Evolutionary conservation across 2,329 filamentous ascomycete species (phyloP).

Genomic region (Fusarium sterilihyphosum): DNA sequence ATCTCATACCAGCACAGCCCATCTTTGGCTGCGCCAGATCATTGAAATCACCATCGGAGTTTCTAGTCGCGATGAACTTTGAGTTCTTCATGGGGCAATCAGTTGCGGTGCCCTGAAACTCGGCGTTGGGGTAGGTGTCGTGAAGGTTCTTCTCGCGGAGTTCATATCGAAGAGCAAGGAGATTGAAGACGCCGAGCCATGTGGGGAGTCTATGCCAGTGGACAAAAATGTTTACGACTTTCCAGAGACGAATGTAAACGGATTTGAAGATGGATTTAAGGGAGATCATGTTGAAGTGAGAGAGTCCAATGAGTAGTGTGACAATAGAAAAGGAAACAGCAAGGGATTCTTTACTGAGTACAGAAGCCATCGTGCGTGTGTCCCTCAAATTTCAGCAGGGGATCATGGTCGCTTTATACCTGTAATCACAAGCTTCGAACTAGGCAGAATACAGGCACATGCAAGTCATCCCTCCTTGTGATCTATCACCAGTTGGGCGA

Average conservation of each 20-base stretch:
- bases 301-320: neutral
- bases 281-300: neutral
- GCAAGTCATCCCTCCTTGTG: neutral
- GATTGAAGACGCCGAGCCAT: slow-evolving; percentile 22
- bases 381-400: neutral
- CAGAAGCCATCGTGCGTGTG: neutral
- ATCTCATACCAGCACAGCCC: slow-evolving; percentile 20
- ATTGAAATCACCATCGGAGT: slow-evolving; percentile 17
- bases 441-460: neutral
- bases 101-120: neutral
- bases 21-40: slow-evolving; percentile 18
- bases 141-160: slow-evolving; percentile 21
- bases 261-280: neutral
- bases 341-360: neutral
- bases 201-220: slow-evolving; percentile 24
- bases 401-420: neutral
- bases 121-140: slow-evolving; percentile 11
- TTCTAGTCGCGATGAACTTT: slow-evolving; percentile 2
- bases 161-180: slow-evolving; percentile 25
- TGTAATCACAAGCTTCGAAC: too few relatives aligned
- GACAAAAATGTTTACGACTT: slow-evolving; percentile 1
- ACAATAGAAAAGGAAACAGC: neutral
- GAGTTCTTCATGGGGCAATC: slow-evolving; percentile 21
- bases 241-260: slow-evolving; percentile 20
- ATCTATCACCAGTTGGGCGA: neutral